Conservation (phyloP, 306 rosid species). For the Trifolium subterraneum region DNA sequence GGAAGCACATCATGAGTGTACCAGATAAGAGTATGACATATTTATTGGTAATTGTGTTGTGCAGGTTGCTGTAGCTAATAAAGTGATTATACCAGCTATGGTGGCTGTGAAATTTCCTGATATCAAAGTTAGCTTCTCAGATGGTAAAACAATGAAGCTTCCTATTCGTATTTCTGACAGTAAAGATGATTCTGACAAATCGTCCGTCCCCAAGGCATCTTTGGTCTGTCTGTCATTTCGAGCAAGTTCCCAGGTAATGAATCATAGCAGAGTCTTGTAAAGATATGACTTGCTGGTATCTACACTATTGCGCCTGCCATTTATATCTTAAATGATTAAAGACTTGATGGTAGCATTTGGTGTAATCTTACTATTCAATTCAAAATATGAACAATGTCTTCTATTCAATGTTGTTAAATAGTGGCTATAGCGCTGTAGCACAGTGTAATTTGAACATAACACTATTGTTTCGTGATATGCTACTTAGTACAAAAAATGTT, state of each 20-base stretch:
- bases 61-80: conserved; percentile 75
- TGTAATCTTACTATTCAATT: conserved; percentile 24
- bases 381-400: conserved; percentile 8
- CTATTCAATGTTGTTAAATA: not conserved
- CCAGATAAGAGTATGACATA: conserved; percentile 23
- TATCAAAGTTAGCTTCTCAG: conserved; percentile 63
- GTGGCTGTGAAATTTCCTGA: conserved; percentile 79
- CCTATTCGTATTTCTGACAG: conserved; percentile 55
- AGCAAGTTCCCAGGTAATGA: conserved; percentile 74
- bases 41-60: conserved; percentile 32
- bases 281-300: not conserved
- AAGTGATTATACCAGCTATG: conserved; percentile 73
- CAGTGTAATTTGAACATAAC: too few relatives aligned
- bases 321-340: conserved; percentile 17
- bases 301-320: not conserved
- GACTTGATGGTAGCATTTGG: conserved; percentile 1
- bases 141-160: conserved; percentile 67
- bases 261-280: conserved; percentile 23
- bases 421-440: too few relatives aligned
- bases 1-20: conserved; percentile 12
- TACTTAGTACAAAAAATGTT: too few relatives aligned
- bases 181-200: conserved; percentile 45
- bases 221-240: conserved; percentile 83
- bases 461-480: too few relatives aligned
- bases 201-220: conserved; percentile 62